phyloP scores from a whole-genome alignment of 129 eudicot species.

The Tanacetum coccineum region DNA sequence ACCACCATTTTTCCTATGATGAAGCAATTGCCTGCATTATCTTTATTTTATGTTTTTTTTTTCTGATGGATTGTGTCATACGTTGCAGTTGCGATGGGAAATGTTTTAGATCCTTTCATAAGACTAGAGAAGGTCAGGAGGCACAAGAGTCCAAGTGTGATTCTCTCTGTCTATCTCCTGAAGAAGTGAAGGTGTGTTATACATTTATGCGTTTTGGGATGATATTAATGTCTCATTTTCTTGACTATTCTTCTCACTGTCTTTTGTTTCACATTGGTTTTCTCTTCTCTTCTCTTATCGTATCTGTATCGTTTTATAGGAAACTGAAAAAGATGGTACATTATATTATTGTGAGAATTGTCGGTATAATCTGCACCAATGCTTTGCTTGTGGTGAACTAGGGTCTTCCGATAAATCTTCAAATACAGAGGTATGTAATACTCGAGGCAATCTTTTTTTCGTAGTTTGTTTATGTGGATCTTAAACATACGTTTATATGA shows the following conservation, averaged over 20 bases:
- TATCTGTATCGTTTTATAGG: slow-evolving; percentile 38
- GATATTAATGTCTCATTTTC: slow-evolving; percentile 1
- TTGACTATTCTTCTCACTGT: not conserved
- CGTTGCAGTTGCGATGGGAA: slow-evolving; percentile 67
- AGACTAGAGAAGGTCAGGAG: slow-evolving; percentile 41
- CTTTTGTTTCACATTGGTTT: slow-evolving; percentile 2
- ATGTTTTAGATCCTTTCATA: slow-evolving; percentile 83
- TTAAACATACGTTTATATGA: not conserved
- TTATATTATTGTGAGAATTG: slow-evolving; percentile 63
- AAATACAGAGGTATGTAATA: slow-evolving; percentile 50
- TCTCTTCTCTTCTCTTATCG: not conserved
- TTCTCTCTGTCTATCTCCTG: slow-evolving; percentile 45
- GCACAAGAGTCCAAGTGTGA: slow-evolving; percentile 43
- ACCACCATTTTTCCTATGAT: not conserved
- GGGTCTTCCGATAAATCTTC: slow-evolving; percentile 66
- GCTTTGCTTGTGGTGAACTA: slow-evolving; percentile 64
- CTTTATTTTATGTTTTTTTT: slow-evolving; percentile 4
- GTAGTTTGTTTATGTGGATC: slow-evolving; percentile 6
- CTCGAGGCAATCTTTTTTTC: slow-evolving; percentile 7
- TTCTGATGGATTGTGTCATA: slow-evolving; percentile 12
- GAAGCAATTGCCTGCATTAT: slow-evolving; percentile 9
- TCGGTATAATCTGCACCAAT: slow-evolving; percentile 56
- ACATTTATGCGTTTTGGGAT: slow-evolving; percentile 3
- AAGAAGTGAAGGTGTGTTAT: slow-evolving; percentile 42
- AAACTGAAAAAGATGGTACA: not conserved